Base-by-base conservation (phyloP, 306 rosid species). In the Glycine soja region DNA sequence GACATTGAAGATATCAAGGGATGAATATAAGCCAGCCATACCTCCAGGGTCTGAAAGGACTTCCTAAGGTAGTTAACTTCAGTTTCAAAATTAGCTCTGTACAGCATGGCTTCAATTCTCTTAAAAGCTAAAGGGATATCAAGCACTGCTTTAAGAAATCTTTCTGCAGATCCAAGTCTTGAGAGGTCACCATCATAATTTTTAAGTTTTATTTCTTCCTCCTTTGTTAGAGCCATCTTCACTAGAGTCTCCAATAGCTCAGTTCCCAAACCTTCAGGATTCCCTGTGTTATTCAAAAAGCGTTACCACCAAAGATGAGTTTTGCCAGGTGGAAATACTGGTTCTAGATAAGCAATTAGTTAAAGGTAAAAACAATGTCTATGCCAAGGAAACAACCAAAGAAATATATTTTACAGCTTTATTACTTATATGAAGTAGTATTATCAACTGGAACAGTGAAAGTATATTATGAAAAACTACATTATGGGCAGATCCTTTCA, bases 221-320 rank as follows among this genome's bases (percentile, higher is more conserved):
- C 99, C 84, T 95, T 95, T 45, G 99, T 95, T 50, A 97, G 99
- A 82, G 99, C 98, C 99, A 95, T 95, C 93, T 95, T 95, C 16
- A 95, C 98, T 19, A 95, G 90, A 72, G 99, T 95, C 88, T 95
- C 99, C 86, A 95, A 85, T 80, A 95, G 90, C 88, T 95, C 99
- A n/a, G 92, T 52, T 14, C 98, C 98, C 85, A 95, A 87, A 78
- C 98, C 95, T 90, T 93, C 98, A 15, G 93, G 91, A 77, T 91
- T 95, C 56, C 99, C 99, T 95, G 86, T 87, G 81, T 59, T 59
- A 43, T 66, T 54, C 80, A 56, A 70, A 67, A 66, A 76, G 48
- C 40, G 71, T 69, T n/a, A 58, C 65, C 78, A 52, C 32, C 72
- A 51, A 84, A 69, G 70, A 86, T 78, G 54, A 70, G 57, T 46